A percentile compares a stretch with the other conserved stretches of the same genome.
Conservation (phyloP, 2,329 filamentous ascomycete species). For the Pseudonectria buxi region DNA sequence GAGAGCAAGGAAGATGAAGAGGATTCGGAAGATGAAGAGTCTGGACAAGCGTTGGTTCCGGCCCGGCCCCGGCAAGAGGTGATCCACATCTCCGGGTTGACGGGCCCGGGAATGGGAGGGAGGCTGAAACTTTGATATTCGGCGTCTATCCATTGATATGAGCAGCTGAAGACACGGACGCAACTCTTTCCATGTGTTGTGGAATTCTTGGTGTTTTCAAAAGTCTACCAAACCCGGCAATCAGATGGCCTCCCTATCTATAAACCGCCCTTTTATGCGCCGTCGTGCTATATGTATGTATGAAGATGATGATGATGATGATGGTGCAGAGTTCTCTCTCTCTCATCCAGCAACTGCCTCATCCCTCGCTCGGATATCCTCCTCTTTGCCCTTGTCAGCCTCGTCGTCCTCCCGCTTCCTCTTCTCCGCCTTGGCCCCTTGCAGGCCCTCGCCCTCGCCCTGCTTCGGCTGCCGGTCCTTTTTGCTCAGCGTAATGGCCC, state of each 20-base stretch:
- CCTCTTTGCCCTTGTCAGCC: conserved; percentile 13
- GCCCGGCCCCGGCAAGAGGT: no score
- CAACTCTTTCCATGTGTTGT: no score
- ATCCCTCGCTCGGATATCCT: conserved; percentile 20
- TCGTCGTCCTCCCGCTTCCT: conserved; percentile 1
- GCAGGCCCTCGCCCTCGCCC: conserved; percentile 15
- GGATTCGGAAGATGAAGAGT: no score
- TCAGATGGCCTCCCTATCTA: no score
- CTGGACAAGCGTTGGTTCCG: no score
- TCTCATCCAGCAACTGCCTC: conserved; percentile 20
- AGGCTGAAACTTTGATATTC: no score
- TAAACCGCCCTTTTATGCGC: conserved; percentile 2
- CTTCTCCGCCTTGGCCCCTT: conserved; percentile 30
- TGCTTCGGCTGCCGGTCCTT: conserved; percentile 46
- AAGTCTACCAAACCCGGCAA: not conserved
- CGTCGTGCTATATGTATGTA: conserved; percentile 4
- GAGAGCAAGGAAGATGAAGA: not conserved
- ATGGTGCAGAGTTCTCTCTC: not conserved
- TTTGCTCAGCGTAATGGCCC: conserved; percentile 67
- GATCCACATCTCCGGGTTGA: no score
- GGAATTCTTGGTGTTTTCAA: no score
- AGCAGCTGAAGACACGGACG: no score
- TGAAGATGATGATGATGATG: not conserved
- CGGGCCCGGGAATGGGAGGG: no score
- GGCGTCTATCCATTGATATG: no score